These are phyloP conservation scores for Brassica nigra DNA, from an alignment of 345 rosid genomes.

Conservation along the genomic window DNA sequence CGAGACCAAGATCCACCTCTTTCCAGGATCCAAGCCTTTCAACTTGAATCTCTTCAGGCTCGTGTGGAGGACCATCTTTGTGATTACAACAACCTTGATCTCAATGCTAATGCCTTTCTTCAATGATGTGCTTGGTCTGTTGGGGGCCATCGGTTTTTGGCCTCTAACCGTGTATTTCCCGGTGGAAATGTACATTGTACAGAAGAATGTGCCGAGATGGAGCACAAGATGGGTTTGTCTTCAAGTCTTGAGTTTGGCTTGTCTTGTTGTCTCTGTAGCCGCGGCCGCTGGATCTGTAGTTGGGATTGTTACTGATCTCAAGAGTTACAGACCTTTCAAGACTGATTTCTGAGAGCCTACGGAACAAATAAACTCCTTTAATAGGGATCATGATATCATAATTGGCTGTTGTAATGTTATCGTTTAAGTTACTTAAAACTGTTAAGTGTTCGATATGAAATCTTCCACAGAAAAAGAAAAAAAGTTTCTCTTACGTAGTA, in stretches of 20 bases:
- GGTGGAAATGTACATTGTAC: background rate
- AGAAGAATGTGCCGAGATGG: background rate
- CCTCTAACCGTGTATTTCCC: background rate
- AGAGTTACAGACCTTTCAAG: background rate
- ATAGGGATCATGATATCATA: background rate
- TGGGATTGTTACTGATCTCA: background rate
- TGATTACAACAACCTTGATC: background rate
- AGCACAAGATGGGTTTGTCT: constrained; percentile 3
- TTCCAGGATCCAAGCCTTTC: background rate
- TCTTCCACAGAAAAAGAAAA: background rate
- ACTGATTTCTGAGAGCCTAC: background rate
- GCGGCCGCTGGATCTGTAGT: background rate
- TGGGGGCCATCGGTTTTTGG: background rate
- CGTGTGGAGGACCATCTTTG: constrained; percentile 1
- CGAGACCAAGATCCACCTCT: constrained; percentile 1
- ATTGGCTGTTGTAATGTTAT: background rate
- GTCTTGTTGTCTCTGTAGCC: background rate
- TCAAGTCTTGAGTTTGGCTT: background rate
- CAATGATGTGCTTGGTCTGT: background rate
- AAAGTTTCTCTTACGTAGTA: background rate
- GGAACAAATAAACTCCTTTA: background rate
- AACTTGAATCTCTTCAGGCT: background rate
- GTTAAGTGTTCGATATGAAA: constrained; percentile 10
- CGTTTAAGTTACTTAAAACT: background rate
- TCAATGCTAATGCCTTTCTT: background rate